Base-by-base conservation (phyloP, 345 rosid genomes). In the Corchorus capsularis region DNA sequence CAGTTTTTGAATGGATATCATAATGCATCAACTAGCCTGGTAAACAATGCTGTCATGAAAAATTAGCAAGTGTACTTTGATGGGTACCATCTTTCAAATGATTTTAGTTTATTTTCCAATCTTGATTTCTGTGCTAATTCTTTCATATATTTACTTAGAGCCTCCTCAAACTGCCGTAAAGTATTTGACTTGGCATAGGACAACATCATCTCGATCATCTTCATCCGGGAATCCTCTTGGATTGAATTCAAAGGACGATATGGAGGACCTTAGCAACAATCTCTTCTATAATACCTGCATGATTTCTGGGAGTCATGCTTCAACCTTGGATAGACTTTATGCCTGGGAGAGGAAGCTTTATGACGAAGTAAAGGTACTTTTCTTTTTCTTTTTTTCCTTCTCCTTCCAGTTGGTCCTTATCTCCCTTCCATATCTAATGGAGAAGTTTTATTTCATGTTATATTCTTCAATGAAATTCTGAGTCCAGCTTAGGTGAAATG, bases 271-370 rank as follows among this genome's bases (percentile, higher is more conserved):
- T 63, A 80, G 78, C 65, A 83, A 80, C 75, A 84, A 85, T 88
- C 82, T 88, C 79, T 90, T 90, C 79, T 89, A 91, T 57, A 89
- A 85, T 80, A 83, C 86, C 71, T 88, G 94, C 86, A 87, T 92
- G 99, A 87, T 85, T 82, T 92, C 98, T 6, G 96, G 98, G 63
- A 93, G 98, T 81, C 98, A 96, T 76, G 99, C 92, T 53, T 96
- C 99, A 32, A 96, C 98, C 11, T 82, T 96, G 82, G 96, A 96
- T 81, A 88, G 98, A 79, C 81, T 96, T 22, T 92, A 82, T 86
- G 99, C 99, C 22, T 96, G 99, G 99, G 99, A 96, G 90, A 85
- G 90, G 82, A 96, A 96, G 83, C 98, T 96, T 79, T 89, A 91
- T 68, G 98, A 96, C 68, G 99, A 96, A 93, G 97, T 96, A 45